Conservation (phyloP, 2,329 filamentous ascomycete genomes). For the Teratosphaeria nubilosa region DNA sequence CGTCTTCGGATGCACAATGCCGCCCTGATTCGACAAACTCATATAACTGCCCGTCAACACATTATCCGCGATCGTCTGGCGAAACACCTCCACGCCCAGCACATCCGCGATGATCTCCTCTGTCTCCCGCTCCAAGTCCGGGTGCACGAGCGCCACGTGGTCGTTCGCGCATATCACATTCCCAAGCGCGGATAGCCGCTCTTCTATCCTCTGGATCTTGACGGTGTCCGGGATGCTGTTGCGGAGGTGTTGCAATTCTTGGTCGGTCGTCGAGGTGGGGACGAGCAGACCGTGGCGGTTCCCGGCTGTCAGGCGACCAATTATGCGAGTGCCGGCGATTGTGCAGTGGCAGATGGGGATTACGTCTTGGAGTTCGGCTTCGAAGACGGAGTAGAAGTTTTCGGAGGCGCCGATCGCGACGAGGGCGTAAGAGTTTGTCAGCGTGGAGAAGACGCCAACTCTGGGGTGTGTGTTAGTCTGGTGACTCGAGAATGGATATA, state of each 20-base stretch:
- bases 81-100: constrained; percentile 77
- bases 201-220: constrained; percentile 95
- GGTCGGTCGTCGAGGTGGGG: constrained; percentile 90
- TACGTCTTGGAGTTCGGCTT: constrained; percentile 92
- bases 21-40: constrained; percentile 89
- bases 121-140: constrained; percentile 92
- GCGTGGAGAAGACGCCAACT: constrained; percentile 90
- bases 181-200: constrained; percentile 85
- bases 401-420: constrained; percentile 91
- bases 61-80: constrained; percentile 93
- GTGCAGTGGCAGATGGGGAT: constrained; percentile 95
- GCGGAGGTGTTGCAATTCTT: constrained; percentile 93
- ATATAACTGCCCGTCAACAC: constrained; percentile 96
- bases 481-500: constrained; percentile 10
- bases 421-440: constrained; percentile 95
- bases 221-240: constrained; percentile 87
- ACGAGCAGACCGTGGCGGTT: constrained; percentile 96
- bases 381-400: constrained; percentile 96
- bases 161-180: constrained; percentile 97
- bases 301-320: constrained; percentile 87
- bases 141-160: constrained; percentile 91
- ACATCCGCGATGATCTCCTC: constrained; percentile 98
- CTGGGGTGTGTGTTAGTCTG: constrained; percentile 5
- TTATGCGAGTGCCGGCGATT: constrained; percentile 91
- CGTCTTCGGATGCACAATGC: constrained; percentile 95